Evolutionary conservation across 257 asterid genomes (phyloP).

Genomic region (Capsicum chinense): DNA sequence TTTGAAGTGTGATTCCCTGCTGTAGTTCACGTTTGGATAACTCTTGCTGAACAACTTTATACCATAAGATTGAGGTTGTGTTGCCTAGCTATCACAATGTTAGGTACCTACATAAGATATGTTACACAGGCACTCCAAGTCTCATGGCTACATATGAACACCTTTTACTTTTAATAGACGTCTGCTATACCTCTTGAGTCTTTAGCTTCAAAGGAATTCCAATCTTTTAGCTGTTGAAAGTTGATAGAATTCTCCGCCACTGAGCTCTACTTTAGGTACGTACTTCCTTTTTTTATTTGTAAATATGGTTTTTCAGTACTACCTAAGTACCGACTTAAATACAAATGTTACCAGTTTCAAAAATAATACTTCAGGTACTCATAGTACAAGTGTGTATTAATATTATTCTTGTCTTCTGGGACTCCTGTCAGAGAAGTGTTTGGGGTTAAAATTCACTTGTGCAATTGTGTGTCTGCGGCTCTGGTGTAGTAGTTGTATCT

Average conservation of each 20-base stretch:
- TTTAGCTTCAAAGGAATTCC: neutral
- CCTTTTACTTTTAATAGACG: neutral
- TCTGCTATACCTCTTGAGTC: conserved; percentile 12
- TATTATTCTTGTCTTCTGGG: neutral
- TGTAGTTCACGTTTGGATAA: neutral
- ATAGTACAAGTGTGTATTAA: neutral
- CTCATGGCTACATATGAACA: conserved; percentile 2
- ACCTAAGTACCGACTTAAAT: too few relatives aligned
- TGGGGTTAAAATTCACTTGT: conserved; percentile 19
- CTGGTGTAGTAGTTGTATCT: neutral
- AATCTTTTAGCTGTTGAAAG: neutral
- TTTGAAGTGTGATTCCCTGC: conserved; percentile 18
- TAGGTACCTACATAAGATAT: neutral
- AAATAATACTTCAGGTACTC: neutral
- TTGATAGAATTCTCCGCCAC: neutral
- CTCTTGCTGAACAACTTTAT: conserved; percentile 6
- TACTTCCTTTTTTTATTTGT: too few relatives aligned
- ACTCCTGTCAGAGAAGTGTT: neutral
- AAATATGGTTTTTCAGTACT: too few relatives aligned
- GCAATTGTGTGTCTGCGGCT: neutral
- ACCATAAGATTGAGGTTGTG: neutral
- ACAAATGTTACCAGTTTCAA: too few relatives aligned
- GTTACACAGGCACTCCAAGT: neutral
- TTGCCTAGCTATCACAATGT: neutral
- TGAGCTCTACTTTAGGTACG: neutral